These are phyloP conservation scores for Articulospora tetracladia DNA, from an alignment of 495 filamentous ascomycete genomes.

Conservation along the genomic window DNA sequence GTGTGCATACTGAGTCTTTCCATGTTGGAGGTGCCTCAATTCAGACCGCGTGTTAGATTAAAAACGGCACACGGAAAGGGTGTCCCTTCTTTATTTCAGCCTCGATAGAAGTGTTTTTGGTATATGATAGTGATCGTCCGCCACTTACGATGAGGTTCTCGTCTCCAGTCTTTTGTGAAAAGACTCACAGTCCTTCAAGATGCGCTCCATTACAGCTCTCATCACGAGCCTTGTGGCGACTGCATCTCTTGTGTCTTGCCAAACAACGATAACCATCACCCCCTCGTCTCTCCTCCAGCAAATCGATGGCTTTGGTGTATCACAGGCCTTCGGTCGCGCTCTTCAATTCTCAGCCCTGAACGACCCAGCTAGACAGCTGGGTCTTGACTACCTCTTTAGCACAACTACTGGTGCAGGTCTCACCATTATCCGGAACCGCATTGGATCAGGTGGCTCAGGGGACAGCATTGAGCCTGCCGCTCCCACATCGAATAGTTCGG, in stretches of 20 bases:
- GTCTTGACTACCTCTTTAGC: slow-evolving; percentile 45
- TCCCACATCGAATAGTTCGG: slow-evolving; percentile 30
- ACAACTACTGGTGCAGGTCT: slow-evolving; percentile 44
- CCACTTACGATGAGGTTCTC: background rate
- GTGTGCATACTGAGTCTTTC: background rate
- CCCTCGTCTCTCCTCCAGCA: slow-evolving; percentile 29
- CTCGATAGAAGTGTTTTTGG: background rate
- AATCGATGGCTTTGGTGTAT: slow-evolving; percentile 46
- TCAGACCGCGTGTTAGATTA: background rate
- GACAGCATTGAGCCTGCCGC: slow-evolving; percentile 39
- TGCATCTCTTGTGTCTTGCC: background rate
- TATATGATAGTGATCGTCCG: background rate
- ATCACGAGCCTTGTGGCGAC: background rate
- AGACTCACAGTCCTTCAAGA: background rate
- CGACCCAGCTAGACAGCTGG: slow-evolving; percentile 27
- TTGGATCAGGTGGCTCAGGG: slow-evolving; percentile 35
- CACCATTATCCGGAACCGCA: slow-evolving; percentile 48
- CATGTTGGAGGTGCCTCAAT: background rate
- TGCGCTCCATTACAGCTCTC: background rate
- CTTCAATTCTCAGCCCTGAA: slow-evolving; percentile 34
- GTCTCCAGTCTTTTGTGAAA: background rate
- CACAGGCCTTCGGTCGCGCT: slow-evolving; percentile 47
- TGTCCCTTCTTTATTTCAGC: background rate
- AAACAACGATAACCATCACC: slow-evolving; percentile 32
- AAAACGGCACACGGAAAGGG: background rate